Conservation (phyloP, 2,329 filamentous ascomycete species). For the Sporothrix mexicana region DNA sequence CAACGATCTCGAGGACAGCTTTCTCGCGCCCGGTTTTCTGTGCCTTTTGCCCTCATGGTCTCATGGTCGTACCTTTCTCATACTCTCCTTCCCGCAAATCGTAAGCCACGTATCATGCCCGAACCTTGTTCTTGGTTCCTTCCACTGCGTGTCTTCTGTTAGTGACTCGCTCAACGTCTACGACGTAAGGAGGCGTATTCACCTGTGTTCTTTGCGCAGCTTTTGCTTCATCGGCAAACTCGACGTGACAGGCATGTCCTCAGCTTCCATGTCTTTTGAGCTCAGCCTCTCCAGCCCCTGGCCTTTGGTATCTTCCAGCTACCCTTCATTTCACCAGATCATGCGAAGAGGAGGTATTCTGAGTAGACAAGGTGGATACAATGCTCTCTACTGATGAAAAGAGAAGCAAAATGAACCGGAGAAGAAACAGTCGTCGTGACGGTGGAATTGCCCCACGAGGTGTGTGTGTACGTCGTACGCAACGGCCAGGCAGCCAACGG, state of each 20-base stretch:
- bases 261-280: not conserved
- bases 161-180: not conserved
- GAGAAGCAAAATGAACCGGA: not conserved
- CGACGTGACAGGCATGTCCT: not conserved
- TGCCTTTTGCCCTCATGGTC: not conserved
- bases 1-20: not conserved
- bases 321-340: not conserved
- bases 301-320: too few relatives aligned
- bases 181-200: not conserved
- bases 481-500: not conserved
- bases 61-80: not conserved
- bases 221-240: not conserved
- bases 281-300: slow-evolving; percentile 1
- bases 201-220: not conserved
- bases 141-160: not conserved
- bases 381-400: too few relatives aligned
- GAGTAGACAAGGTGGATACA: not conserved
- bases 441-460: too few relatives aligned
- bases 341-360: not conserved
- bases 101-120: slow-evolving; percentile 2
- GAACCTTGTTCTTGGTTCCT: slow-evolving; percentile 15
- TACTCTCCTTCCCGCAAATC: not conserved
- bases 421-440: too few relatives aligned
- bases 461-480: not conserved
- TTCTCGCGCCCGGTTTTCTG: not conserved